These are phyloP conservation scores for Pseudogymnoascus sp. DNA, from an alignment of 2,329 filamentous ascomycete species.

Conservation along the genomic window DNA sequence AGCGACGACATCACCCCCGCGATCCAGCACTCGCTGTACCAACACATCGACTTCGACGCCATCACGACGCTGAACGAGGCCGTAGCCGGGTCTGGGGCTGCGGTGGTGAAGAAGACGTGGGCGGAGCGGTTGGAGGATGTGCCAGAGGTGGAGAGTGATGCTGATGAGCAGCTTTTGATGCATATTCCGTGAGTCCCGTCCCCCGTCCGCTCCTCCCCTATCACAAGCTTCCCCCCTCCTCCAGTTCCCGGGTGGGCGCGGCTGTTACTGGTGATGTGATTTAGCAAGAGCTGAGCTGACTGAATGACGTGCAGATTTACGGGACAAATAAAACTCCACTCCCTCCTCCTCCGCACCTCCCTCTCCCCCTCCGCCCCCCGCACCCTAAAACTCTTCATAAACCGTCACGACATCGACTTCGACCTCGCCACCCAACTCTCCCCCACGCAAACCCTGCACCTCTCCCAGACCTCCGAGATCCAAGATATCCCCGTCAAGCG, in stretches of 20 bases:
- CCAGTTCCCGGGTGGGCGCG: neutral
- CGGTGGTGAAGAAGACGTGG: conserved; percentile 86
- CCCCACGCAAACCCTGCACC: conserved; percentile 66
- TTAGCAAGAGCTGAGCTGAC: neutral
- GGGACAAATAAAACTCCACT: conserved; percentile 85
- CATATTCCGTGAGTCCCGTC: conserved; percentile 62
- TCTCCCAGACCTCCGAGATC: conserved; percentile 69
- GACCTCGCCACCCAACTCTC: conserved; percentile 57
- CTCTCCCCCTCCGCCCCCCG: conserved; percentile 61
- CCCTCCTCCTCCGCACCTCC: conserved; percentile 76
- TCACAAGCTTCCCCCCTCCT: neutral
- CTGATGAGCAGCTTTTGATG: conserved; percentile 91
- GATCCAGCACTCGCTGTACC: conserved; percentile 82
- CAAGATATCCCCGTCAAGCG: conserved; percentile 84
- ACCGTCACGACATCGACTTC: conserved; percentile 84
- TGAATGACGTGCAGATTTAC: conserved; percentile 58
- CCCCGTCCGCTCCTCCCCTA: neutral
- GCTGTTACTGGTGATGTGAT: neutral
- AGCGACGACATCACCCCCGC: conserved; percentile 87
- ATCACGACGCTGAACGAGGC: conserved; percentile 82
- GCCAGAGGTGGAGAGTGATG: conserved; percentile 75
- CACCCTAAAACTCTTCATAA: conserved; percentile 80
- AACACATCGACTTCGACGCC: conserved; percentile 81
- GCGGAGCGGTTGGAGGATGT: conserved; percentile 60
- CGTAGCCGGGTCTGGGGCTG: conserved; percentile 55